phyloP scores from a whole-genome alignment of 2,329 filamentous ascomycete genomes.

The Colletotrichum ledebouriae region DNA sequence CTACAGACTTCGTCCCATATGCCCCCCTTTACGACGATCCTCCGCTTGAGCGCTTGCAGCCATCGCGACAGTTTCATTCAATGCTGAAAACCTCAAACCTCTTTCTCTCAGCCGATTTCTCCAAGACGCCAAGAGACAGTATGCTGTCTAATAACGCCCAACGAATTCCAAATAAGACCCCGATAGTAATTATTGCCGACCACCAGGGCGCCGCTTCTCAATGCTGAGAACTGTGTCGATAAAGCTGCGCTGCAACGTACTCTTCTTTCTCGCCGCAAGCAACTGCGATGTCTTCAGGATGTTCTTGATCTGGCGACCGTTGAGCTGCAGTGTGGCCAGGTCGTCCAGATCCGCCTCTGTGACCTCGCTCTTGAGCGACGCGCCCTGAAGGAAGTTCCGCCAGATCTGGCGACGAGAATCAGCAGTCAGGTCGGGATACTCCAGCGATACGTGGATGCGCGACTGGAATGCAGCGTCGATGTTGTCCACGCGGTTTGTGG shows the following conservation, averaged over 20 bases:
- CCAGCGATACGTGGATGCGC: slow-evolving; percentile 62
- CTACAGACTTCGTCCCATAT: too few relatives aligned
- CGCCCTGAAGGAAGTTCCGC: slow-evolving; percentile 55
- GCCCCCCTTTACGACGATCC: too few relatives aligned
- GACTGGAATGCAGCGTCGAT: slow-evolving; percentile 63
- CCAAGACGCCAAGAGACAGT: too few relatives aligned
- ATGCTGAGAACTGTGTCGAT: slow-evolving; percentile 40
- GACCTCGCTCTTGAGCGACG: slow-evolving; percentile 48
- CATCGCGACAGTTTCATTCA: neutral
- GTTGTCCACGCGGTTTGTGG: slow-evolving; percentile 60
- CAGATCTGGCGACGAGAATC: slow-evolving; percentile 55
- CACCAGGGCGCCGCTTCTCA: slow-evolving; percentile 33
- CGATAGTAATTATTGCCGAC: neutral
- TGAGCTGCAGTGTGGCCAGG: slow-evolving; percentile 56
- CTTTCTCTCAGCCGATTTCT: too few relatives aligned
- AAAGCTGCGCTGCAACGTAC: slow-evolving; percentile 40
- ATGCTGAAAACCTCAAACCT: neutral
- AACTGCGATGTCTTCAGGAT: slow-evolving; percentile 56
- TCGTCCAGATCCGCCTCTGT: slow-evolving; percentile 48
- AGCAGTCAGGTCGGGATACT: slow-evolving; percentile 58
- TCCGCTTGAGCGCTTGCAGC: too few relatives aligned
- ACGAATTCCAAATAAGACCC: neutral
- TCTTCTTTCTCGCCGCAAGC: slow-evolving; percentile 60
- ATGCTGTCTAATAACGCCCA: neutral
- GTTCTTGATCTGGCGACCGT: slow-evolving; percentile 65